Base-by-base conservation (phyloP, 306 rosid species). In the Phaseolus lunatus region DNA sequence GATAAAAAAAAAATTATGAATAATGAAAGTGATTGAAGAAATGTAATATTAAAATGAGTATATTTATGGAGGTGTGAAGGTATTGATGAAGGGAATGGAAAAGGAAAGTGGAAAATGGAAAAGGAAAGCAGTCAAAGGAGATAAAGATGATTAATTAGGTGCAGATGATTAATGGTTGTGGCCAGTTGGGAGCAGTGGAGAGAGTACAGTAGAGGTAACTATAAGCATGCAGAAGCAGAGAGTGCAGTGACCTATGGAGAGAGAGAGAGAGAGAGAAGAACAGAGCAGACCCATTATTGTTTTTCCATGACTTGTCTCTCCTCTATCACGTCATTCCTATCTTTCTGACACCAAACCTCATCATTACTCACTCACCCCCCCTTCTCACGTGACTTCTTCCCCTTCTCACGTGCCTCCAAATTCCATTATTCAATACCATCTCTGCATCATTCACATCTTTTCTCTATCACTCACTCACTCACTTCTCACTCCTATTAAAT, bases 291-390 rank as follows among this genome's bases (percentile, higher is more conserved):
- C 31, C 73, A 67, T 50, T 9, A 52, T 65, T 73, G 44, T 9
- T 2, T 39, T 29, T 37, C 7, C 27, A 57, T 73, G 79, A 75
- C 79, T 45, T 75, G 72, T 56, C 69, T 24, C 33, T 45, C 76
- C 63, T 68, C 63, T 41, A 71, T 85, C 84, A 81, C 85, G 85
- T 86, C 85, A 84, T 78, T 84, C 82, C 81, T 78, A 82, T 75
- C 73, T 41, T 76, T 77, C 76, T 66, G 78, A 73, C 82, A 67
- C 73, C 59, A 27, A 70, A 26, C 69, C 61, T 47, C 81, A 78
- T 78, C 81, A 78, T 78, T 24, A 78, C 82, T 69, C 71, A 22
- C 67, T 85, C 91, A 85, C 87, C 15, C 48, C 41, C 37, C 15
- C 16, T 43, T 43, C 10, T 19, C 52, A 47, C 52, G 52, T 47